These are phyloP conservation scores for Cercospora sp. DNA, from an alignment of 2,329 filamentous ascomycete genomes.

Conservation along the genomic window DNA sequence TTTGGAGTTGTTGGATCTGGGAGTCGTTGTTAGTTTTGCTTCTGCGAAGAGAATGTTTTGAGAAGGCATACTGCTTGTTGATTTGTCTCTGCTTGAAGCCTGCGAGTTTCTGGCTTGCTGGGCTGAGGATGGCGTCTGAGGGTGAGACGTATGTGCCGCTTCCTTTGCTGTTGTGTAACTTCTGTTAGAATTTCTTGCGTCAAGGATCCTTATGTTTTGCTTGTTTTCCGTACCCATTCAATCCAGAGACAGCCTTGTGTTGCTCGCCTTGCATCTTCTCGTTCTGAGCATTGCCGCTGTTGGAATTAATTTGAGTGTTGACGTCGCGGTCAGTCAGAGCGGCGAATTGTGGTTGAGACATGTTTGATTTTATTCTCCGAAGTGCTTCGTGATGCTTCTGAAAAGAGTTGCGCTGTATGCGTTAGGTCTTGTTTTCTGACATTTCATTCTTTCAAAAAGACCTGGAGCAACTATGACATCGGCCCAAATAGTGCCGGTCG, in stretches of 20 bases:
- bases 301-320: constrained; percentile 30
- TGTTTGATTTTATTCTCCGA: constrained; percentile 7
- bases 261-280: constrained; percentile 29
- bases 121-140: constrained; percentile 86
- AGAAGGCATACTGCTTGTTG: constrained; percentile 56
- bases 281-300: constrained; percentile 20
- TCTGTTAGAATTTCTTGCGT: background rate
- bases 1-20: constrained; percentile 23
- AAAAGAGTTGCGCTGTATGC: constrained; percentile 7
- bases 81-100: constrained; percentile 79
- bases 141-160: constrained; percentile 70
- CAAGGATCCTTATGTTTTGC: background rate
- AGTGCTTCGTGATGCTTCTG: constrained; percentile 13
- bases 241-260: constrained; percentile 23
- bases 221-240: constrained; percentile 17
- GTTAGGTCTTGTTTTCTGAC: background rate
- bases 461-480: constrained; percentile 12
- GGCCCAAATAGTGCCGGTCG: constrained; percentile 10
- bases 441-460: constrained; percentile 6
- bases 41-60: background rate
- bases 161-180: constrained; percentile 20
- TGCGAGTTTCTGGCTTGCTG: constrained; percentile 78
- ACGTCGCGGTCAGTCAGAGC: constrained; percentile 32
- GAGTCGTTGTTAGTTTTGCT: background rate
- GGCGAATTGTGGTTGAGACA: constrained; percentile 27